These are phyloP conservation scores for Dothistroma septosporum DNA, from an alignment of 2,329 filamentous ascomycete species.

Conservation along the genomic window DNA sequence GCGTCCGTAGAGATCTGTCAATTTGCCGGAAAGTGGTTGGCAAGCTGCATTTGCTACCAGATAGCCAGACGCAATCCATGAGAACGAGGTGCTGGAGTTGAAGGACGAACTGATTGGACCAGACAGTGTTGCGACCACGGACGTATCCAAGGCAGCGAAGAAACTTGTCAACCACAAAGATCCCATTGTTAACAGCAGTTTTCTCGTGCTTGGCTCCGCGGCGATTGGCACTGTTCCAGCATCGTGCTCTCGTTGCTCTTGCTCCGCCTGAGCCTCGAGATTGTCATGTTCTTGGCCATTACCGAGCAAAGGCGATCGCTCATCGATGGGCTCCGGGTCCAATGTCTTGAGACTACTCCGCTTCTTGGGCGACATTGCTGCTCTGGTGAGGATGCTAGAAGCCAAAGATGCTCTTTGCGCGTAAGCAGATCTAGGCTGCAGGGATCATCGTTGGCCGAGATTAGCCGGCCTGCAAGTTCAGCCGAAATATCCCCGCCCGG, in stretches of 20 bases:
- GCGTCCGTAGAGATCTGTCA: slow-evolving; percentile 85
- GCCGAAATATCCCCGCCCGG: neutral
- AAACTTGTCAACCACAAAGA: slow-evolving; percentile 54
- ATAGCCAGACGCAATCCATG: slow-evolving; percentile 85
- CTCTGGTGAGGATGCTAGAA: neutral
- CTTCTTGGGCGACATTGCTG: slow-evolving; percentile 4
- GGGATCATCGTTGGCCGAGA: neutral
- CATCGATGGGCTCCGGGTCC: slow-evolving; percentile 18
- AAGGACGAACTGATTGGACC: slow-evolving; percentile 81
- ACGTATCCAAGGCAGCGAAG: slow-evolving; percentile 64
- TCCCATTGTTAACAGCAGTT: slow-evolving; percentile 47
- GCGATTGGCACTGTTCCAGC: slow-evolving; percentile 27
- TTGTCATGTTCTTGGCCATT: slow-evolving; percentile 16
- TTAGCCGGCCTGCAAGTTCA: neutral
- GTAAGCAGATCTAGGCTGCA: neutral
- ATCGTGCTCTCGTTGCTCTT: slow-evolving; percentile 34
- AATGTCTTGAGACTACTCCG: slow-evolving; percentile 10
- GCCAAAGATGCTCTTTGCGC: neutral
- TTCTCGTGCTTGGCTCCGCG: slow-evolving; percentile 46
- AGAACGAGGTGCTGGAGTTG: slow-evolving; percentile 72
- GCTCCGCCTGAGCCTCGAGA: slow-evolving; percentile 31
- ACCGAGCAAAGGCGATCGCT: slow-evolving; percentile 24
- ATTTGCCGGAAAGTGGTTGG: slow-evolving; percentile 76
- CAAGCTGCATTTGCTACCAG: slow-evolving; percentile 83
- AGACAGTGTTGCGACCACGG: slow-evolving; percentile 79